A percentile compares a stretch with the other conserved stretches of the same genome.
These are phyloP conservation scores for Fusarium nanum DNA, from an alignment of 2,329 filamentous ascomycete genomes.

Conservation along the genomic window DNA sequence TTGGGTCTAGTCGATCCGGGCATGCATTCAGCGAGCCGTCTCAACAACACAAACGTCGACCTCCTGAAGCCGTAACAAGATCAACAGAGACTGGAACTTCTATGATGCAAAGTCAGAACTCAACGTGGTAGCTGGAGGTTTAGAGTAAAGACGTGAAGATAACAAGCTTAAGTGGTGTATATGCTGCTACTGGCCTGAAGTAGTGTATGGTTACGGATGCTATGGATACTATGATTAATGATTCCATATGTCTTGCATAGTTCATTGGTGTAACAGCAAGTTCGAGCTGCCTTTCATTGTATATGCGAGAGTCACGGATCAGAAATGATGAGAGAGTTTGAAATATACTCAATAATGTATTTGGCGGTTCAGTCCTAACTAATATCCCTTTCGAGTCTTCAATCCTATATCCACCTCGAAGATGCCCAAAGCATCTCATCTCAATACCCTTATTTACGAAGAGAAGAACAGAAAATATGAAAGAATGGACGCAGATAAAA, in stretches of 20 bases:
- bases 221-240: neutral
- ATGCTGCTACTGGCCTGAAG: neutral
- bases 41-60: neutral
- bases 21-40: neutral
- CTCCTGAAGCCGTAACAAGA: neutral
- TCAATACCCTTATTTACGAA: neutral
- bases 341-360: neutral
- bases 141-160: neutral
- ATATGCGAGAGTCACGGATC: neutral
- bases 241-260: neutral
- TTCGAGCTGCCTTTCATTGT: neutral
- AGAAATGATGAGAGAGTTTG: neutral
- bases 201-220: neutral
- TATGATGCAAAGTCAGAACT: neutral
- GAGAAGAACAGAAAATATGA: conserved; percentile 1
- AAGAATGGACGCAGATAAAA: neutral
- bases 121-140: neutral
- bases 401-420: neutral
- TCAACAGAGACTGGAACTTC: neutral
- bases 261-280: neutral
- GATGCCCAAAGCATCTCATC: neutral
- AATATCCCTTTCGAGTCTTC: neutral
- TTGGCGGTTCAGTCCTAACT: neutral
- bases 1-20: neutral
- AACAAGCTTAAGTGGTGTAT: too few species aligned